These are phyloP conservation scores for Penicillium nordicum DNA, from an alignment of 2,329 filamentous ascomycete species.

Conservation along the genomic window DNA sequence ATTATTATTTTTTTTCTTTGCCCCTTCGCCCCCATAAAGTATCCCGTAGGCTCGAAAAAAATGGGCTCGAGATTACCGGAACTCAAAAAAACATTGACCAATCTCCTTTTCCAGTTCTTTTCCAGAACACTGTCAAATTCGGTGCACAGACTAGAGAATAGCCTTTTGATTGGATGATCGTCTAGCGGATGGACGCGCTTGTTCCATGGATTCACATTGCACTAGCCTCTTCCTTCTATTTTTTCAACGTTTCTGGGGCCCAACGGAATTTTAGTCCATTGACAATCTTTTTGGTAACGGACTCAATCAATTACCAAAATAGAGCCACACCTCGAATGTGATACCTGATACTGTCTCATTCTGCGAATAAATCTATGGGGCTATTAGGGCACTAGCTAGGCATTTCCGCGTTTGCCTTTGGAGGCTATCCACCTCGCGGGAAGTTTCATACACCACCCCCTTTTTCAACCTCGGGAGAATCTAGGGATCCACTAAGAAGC, in stretches of 20 bases:
- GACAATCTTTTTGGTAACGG: not conserved
- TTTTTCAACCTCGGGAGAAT: not conserved
- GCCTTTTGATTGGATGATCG: not conserved
- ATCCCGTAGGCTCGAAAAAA: conserved; percentile 1
- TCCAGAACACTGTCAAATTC: conserved; percentile 10
- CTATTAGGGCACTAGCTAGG: not conserved
- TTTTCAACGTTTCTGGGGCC: conserved; percentile 5
- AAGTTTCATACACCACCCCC: not conserved
- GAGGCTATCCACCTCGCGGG: not conserved
- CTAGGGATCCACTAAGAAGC: not conserved
- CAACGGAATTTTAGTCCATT: not conserved
- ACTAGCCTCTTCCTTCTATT: not conserved
- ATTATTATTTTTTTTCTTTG: not conserved
- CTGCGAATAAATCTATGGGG: not conserved
- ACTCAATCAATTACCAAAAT: not conserved
- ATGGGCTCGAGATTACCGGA: conserved; percentile 4
- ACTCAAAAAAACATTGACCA: not conserved
- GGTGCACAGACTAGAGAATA: not conserved
- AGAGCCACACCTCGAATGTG: not conserved
- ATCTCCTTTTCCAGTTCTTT: conserved; percentile 4
- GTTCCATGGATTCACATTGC: conserved; percentile 4
- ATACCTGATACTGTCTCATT: not conserved
- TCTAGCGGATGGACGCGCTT: not conserved
- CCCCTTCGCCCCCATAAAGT: conserved; percentile 6
- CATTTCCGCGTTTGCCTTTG: not conserved